Evolutionary conservation across 305 asterid genomes (phyloP).

Genomic region (Fraxinus nigra): DNA sequence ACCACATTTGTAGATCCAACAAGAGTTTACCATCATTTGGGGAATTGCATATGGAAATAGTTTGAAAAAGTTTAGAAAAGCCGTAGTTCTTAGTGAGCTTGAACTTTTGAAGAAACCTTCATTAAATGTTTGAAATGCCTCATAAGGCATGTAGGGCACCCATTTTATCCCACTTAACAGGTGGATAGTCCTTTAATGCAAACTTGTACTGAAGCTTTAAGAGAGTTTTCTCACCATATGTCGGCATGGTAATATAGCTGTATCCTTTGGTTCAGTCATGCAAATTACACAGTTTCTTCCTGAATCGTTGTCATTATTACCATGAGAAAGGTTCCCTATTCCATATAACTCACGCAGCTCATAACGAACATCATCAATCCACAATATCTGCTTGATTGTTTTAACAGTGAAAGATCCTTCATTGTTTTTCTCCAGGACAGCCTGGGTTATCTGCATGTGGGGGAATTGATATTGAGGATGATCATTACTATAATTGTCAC

Average conservation of each 20-base stretch:
- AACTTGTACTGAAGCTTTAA: neutral
- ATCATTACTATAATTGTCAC: constrained; percentile 36
- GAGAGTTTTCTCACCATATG: constrained; percentile 50
- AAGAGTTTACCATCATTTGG: neutral
- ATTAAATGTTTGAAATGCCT: neutral
- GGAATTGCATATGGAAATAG: neutral
- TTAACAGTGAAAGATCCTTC: constrained; percentile 44
- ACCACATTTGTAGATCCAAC: neutral
- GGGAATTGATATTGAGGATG: constrained; percentile 28
- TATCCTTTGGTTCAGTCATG: constrained; percentile 69
- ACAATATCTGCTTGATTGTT: constrained; percentile 55
- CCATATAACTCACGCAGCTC: constrained; percentile 70
- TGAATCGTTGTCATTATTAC: constrained; percentile 36
- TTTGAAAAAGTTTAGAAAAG: neutral
- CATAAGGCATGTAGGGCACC: neutral
- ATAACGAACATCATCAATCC: constrained; percentile 53
- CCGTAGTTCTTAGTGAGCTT: neutral
- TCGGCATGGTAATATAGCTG: constrained; percentile 68
- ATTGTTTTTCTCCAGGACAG: constrained; percentile 36
- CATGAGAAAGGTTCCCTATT: constrained; percentile 42
- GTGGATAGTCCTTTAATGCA: neutral
- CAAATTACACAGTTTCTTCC: constrained; percentile 66
- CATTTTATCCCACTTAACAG: neutral
- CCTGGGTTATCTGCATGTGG: constrained; percentile 62
- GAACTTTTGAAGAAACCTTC: constrained; percentile 1